A percentile compares a stretch with the other conserved stretches of the same genome.
These are phyloP conservation scores for Nothophaeocryptopus gaeumannii DNA, from an alignment of 2,329 filamentous ascomycete genomes.

Conservation along the genomic window DNA sequence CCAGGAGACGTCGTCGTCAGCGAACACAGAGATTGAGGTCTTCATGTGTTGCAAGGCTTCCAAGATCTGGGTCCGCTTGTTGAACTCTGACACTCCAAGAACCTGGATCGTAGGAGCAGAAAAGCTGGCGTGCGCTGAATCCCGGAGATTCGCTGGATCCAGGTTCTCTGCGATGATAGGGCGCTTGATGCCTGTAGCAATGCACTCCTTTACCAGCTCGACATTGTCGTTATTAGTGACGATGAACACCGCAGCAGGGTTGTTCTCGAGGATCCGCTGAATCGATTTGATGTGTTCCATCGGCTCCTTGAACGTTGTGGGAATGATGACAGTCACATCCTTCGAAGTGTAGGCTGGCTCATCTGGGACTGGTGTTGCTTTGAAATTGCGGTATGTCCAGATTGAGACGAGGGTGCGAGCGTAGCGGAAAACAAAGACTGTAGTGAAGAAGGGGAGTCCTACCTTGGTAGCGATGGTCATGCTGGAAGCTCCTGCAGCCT, in stretches of 20 bases:
- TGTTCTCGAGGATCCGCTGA: slow-evolving; percentile 23
- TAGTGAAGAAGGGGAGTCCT: slow-evolving; percentile 12
- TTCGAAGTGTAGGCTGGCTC: slow-evolving; percentile 27
- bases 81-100: slow-evolving; percentile 34
- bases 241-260: slow-evolving; percentile 29
- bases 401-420: slow-evolving; percentile 32
- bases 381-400: slow-evolving; percentile 28
- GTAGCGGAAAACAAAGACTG: slow-evolving; percentile 27
- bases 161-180: no score
- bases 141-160: no score
- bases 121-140: not conserved
- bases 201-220: slow-evolving; percentile 16
- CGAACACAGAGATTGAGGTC: slow-evolving; percentile 32
- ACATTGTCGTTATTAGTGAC: slow-evolving; percentile 30
- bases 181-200: not conserved
- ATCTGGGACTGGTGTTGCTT: slow-evolving; percentile 25
- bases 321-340: slow-evolving; percentile 35
- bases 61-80: slow-evolving; percentile 37
- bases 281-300: slow-evolving; percentile 32
- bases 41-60: slow-evolving; percentile 29
- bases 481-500: not conserved
- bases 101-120: slow-evolving; percentile 23
- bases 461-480: not conserved
- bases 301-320: slow-evolving; percentile 35
- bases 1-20: slow-evolving; percentile 40